Conservation (phyloP, 169 alveolate genomes). For the Plasmodium knowlesi region DNA sequence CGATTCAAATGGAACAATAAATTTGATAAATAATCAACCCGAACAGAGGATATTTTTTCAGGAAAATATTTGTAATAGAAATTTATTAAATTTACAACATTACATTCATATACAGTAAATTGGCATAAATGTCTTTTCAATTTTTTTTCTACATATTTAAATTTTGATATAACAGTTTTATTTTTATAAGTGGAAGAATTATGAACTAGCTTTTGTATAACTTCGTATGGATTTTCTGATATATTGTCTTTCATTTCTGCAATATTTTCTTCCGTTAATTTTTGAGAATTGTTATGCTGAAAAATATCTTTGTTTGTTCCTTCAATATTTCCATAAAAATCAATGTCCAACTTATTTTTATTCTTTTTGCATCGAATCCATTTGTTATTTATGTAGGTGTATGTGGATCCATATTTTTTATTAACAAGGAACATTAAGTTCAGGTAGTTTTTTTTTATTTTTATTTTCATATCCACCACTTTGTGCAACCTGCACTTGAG, state of each 20-base stretch:
- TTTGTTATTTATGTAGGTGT: slow-evolving; percentile 37
- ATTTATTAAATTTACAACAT: background rate
- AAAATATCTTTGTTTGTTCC: slow-evolving; percentile 61
- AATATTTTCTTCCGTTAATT: slow-evolving; percentile 58
- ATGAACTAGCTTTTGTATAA: slow-evolving; percentile 25
- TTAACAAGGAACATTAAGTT: slow-evolving; percentile 45
- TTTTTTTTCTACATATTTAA: slow-evolving; percentile 52
- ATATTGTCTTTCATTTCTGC: slow-evolving; percentile 13
- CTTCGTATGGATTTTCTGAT: slow-evolving; percentile 57
- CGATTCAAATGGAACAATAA: slow-evolving; percentile 44
- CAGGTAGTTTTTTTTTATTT: slow-evolving; percentile 35
- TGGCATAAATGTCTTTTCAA: slow-evolving; percentile 68
- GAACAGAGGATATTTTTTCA: slow-evolving; percentile 31
- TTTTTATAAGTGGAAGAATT: slow-evolving; percentile 47
- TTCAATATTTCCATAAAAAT: slow-evolving; percentile 11
- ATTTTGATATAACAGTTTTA: slow-evolving; percentile 56
- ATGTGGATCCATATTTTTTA: slow-evolving; percentile 69
- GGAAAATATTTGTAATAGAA: slow-evolving; percentile 65
- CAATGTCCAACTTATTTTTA: slow-evolving; percentile 28
- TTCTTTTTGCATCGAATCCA: slow-evolving; percentile 50
- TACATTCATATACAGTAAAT: slow-evolving; percentile 66
- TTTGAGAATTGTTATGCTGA: slow-evolving; percentile 45
- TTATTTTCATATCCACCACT: slow-evolving; percentile 58
- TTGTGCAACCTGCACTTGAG: slow-evolving; percentile 39
- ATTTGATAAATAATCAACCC: slow-evolving; percentile 42